phyloP scores from a whole-genome alignment of 441 rosid species.

The Pelargonium australe region DNA sequence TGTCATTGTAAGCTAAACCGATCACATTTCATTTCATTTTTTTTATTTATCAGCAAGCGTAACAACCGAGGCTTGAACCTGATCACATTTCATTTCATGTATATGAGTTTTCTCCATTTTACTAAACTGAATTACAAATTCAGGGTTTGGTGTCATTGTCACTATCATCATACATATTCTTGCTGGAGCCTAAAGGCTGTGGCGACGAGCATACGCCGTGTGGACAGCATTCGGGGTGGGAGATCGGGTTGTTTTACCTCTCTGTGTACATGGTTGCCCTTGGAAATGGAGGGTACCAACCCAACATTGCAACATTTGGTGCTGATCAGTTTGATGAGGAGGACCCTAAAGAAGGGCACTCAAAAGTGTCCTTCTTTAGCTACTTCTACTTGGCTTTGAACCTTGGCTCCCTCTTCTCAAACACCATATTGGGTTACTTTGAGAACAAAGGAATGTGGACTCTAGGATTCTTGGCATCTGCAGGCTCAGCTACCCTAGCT shows the following conservation, averaged over 20 bases:
- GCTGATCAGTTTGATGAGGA: slow-evolving; percentile 96
- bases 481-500: slow-evolving; percentile 72
- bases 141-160: slow-evolving; percentile 77
- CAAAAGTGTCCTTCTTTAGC: slow-evolving; percentile 85
- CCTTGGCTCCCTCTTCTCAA: slow-evolving; percentile 90
- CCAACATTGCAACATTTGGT: slow-evolving; percentile 93
- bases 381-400: slow-evolving; percentile 89
- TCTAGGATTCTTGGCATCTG: slow-evolving; percentile 78
- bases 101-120: neutral
- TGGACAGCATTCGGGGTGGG: slow-evolving; percentile 55
- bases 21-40: too few species aligned
- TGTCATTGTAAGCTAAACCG: slow-evolving; percentile 57
- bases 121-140: neutral
- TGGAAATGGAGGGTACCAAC: slow-evolving; percentile 94
- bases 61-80: too few species aligned
- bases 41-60: too few species aligned
- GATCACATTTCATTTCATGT: neutral
- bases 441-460: slow-evolving; percentile 94
- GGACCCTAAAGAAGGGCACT: slow-evolving; percentile 65
- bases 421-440: slow-evolving; percentile 77
- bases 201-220: slow-evolving; percentile 62
- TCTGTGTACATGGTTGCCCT: slow-evolving; percentile 79
- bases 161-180: slow-evolving; percentile 61
- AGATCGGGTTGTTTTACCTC: slow-evolving; percentile 63
- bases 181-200: slow-evolving; percentile 75